Base-by-base conservation (phyloP, 2,329 filamentous ascomycete genomes). In the Aspergillus ochraceus region DNA sequence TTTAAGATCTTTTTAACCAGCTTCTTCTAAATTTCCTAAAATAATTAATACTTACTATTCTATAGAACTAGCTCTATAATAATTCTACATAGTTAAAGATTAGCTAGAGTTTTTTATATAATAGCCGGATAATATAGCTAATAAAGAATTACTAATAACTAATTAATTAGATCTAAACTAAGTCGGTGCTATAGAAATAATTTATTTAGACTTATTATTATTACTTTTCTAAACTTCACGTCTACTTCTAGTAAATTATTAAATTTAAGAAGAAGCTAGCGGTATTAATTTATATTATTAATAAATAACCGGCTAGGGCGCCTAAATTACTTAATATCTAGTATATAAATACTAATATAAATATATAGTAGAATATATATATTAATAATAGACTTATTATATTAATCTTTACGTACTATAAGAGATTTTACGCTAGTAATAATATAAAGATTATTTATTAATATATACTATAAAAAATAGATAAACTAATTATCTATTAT, bases 401-500 rank as follows among this genome's bases (percentile, higher is more conserved):
- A 12, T 30, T 61, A 0, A 11, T 53, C 1, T 49, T 29, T 1
- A 39, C 36, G 12, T 56, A 57, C 20, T 22, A 63, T 26, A 62
- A 62, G 12, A 50, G 54, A 14, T 62, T 59, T 26, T 32, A 59
- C 14, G 24, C 17, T 3, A 51, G 11, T 9, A 60, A 60, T 49
- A 24, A 62, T 32, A 14, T 57, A 0, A 60, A 62, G 24, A 29
- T 62, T 2, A 57, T 62, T 26, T 26, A 60, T 29, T 24, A 30
- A 29, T 50, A 50, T 50, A 24, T 50, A n/a, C 49, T 17, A 17
- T 17, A 17, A 20, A 47, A 51, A 45, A 46, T 62, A 8, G 49
- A 57, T 0, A 24, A 54, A 29, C 29, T 62, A 26, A 19, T 62
- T 12, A 30, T 62, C 3, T 62, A 26, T 50, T 62, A 62, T 57